Percentiles rank a stretch among this genome's conserved stretches.
These are phyloP conservation scores for Chernovozyma sophiae-reginae DNA, from an alignment of 1,139 yeast genomes.

Conservation along the genomic window DNA sequence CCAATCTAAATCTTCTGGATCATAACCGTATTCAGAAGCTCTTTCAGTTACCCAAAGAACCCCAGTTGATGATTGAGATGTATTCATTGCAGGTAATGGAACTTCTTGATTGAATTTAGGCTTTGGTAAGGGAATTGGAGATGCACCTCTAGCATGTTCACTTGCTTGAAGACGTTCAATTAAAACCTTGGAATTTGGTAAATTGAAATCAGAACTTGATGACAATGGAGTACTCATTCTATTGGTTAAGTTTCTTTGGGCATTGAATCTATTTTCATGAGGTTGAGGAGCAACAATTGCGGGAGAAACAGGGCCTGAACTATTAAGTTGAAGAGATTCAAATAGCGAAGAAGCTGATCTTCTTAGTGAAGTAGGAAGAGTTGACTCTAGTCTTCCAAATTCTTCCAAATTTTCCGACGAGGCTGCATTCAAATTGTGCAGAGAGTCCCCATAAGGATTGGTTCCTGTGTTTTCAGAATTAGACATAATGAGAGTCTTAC, in stretches of 20 bases:
- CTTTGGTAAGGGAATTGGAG: slow-evolving; percentile 52
- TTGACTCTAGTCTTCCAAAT: slow-evolving; percentile 43
- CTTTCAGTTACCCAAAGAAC: slow-evolving; percentile 69
- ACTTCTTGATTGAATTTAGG: slow-evolving; percentile 44
- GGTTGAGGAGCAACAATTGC: slow-evolving; percentile 3
- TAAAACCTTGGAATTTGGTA: slow-evolving; percentile 17
- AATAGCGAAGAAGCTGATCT: slow-evolving; percentile 40
- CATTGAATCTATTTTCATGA: slow-evolving; percentile 15
- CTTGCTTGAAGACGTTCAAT: slow-evolving; percentile 28
- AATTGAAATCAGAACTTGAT: slow-evolving; percentile 9
- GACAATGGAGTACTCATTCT: slow-evolving; percentile 6
- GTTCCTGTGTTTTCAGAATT: neutral
- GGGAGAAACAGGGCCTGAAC: slow-evolving; percentile 7
- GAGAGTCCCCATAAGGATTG: neutral
- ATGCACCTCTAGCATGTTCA: slow-evolving; percentile 36
- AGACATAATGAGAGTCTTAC: neutral
- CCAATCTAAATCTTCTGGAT: slow-evolving; percentile 50
- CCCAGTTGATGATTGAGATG: slow-evolving; percentile 62
- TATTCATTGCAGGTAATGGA: slow-evolving; percentile 59
- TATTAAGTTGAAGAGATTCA: slow-evolving; percentile 24
- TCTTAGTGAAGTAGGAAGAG: slow-evolving; percentile 41
- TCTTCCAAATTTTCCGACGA: slow-evolving; percentile 17
- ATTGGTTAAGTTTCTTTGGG: neutral
- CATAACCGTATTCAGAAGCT: slow-evolving; percentile 58
- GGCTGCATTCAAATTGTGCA: neutral